Percentiles rank a stretch among this genome's conserved stretches.
These are phyloP conservation scores for Trapa incisa DNA, from an alignment of 345 rosid genomes.

Conservation along the genomic window DNA sequence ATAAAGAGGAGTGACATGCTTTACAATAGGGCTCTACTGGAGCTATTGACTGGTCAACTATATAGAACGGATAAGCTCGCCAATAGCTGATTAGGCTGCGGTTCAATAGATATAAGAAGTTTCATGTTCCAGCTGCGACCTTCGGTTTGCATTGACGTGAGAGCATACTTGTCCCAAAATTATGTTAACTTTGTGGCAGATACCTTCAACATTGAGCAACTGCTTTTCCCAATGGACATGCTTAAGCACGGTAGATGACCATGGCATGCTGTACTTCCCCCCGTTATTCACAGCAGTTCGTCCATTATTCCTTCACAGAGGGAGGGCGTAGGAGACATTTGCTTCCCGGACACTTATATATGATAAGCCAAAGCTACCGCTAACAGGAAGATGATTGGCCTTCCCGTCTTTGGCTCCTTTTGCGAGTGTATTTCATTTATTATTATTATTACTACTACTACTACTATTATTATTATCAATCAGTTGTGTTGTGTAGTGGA, in stretches of 20 bases:
- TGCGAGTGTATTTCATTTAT: too few species aligned
- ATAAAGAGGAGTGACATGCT: neutral
- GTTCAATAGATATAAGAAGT: neutral
- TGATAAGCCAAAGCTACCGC: too few species aligned
- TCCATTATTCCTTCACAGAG: too few species aligned
- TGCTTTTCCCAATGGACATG: constrained; percentile 68
- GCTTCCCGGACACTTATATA: too few species aligned
- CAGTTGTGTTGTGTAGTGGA: constrained; percentile 6
- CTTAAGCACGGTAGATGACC: constrained; percentile 37
- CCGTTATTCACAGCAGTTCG: too few species aligned
- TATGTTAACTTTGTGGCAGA: constrained; percentile 36
- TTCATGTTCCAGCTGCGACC: neutral
- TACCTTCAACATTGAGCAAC: constrained; percentile 79
- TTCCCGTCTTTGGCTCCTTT: too few species aligned
- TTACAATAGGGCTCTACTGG: neutral
- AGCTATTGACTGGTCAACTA: neutral
- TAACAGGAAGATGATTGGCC: too few species aligned
- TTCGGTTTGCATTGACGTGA: neutral
- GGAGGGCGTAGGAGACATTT: too few species aligned
- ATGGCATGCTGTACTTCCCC: too few species aligned
- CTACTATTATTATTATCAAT: too few species aligned
- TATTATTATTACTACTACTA: too few species aligned
- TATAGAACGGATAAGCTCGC: constrained; percentile 1
- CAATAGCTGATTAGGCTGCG: neutral
- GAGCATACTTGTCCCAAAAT: constrained; percentile 2